These are phyloP conservation scores for Cercophora scortea DNA, from an alignment of 495 filamentous ascomycete species.

Conservation along the genomic window DNA sequence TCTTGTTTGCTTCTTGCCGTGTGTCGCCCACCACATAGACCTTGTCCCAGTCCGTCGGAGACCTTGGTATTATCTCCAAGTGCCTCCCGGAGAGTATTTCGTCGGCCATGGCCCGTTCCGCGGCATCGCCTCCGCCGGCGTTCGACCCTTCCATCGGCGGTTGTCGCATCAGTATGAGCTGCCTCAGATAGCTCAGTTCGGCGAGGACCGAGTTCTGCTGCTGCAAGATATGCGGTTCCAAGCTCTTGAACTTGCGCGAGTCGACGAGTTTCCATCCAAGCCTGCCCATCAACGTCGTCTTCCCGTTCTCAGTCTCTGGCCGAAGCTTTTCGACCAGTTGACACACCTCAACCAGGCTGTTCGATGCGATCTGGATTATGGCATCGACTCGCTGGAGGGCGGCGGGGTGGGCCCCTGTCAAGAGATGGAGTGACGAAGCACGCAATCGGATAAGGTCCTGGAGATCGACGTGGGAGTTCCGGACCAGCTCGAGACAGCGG, in stretches of 20 bases:
- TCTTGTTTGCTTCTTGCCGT: no score
- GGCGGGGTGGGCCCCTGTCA: constrained; percentile 1
- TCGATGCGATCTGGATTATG: constrained; percentile 10
- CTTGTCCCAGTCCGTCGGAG: constrained; percentile 21
- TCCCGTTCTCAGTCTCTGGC: constrained; percentile 4
- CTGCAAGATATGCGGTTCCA: constrained; percentile 7
- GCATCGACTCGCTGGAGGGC: constrained; percentile 7
- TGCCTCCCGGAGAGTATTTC: constrained; percentile 35
- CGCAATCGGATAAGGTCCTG: constrained; percentile 13
- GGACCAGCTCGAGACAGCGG: constrained; percentile 10
- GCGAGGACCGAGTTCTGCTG: constrained; percentile 8
- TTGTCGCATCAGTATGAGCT: constrained; percentile 37
- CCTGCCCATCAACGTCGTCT: neutral
- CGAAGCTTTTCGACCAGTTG: constrained; percentile 9
- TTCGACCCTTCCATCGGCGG: no score
- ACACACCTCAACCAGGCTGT: constrained; percentile 5
- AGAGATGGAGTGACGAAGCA: constrained; percentile 4
- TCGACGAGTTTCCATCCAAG: constrained; percentile 7
- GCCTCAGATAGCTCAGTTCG: constrained; percentile 47
- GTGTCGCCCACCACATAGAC: no score
- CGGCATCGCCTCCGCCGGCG: no score
- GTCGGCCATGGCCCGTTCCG: constrained; percentile 39
- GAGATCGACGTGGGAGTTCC: constrained; percentile 10
- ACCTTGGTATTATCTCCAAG: constrained; percentile 43
- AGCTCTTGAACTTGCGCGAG: constrained; percentile 1